A percentile compares a stretch with the other conserved stretches of the same genome.
Conservation (phyloP, 495 filamentous ascomycete species). For the Haplographium delicatum region DNA sequence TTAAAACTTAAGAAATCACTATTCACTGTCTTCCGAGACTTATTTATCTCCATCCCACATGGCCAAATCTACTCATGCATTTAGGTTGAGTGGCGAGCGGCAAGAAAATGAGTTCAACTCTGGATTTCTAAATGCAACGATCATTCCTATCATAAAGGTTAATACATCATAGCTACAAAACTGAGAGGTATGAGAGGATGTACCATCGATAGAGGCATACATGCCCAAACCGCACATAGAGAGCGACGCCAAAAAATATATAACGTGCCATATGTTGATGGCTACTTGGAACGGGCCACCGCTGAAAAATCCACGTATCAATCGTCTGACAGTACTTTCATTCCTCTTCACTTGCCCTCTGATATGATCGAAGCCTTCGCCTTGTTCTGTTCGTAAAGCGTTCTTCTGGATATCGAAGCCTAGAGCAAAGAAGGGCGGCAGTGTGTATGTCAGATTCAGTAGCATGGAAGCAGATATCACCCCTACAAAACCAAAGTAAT, state of each 20-base stretch:
- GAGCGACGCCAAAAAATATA: conserved; percentile 16
- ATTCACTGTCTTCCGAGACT: too few species aligned
- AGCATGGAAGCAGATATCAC: conserved; percentile 16
- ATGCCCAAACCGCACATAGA: conserved; percentile 19
- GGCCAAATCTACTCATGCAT: not conserved
- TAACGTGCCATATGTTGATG: conserved; percentile 8
- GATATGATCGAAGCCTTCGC: conserved; percentile 42
- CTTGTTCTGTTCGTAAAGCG: conserved; percentile 28
- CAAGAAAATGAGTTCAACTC: conserved; percentile 7
- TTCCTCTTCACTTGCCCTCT: conserved; percentile 33
- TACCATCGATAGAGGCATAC: conserved; percentile 17
- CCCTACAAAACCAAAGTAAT: conserved; percentile 31
- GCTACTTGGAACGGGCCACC: conserved; percentile 13
- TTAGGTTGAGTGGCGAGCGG: conserved; percentile 2
- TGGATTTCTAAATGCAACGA: conserved; percentile 8
- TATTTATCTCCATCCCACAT: too few species aligned
- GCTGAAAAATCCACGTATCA: conserved; percentile 33
- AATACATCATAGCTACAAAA: not conserved
- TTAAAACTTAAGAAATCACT: too few species aligned
- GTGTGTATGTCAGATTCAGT: conserved; percentile 16
- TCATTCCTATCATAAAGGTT: conserved; percentile 9
- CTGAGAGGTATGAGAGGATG: not conserved
- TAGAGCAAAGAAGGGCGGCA: conserved; percentile 37
- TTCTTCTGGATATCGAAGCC: conserved; percentile 39
- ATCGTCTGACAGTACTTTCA: conserved; percentile 29